Conservation (phyloP, 345 rosid genomes). For the Acer negundo region DNA sequence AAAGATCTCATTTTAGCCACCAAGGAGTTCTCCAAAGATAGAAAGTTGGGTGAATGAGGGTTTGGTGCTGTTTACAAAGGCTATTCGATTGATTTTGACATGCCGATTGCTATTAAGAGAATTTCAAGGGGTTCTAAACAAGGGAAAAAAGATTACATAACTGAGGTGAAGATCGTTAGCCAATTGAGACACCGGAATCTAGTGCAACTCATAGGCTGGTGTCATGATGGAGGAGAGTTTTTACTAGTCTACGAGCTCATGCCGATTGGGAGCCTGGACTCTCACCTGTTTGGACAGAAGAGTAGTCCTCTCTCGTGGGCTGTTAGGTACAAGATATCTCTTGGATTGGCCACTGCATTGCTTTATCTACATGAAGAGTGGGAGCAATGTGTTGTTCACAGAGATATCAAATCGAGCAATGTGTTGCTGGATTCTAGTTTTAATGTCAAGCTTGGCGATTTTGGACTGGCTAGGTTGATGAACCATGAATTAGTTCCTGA, state of each 20-base stretch:
- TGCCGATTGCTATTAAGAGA: slow-evolving; percentile 41
- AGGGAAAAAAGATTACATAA: slow-evolving; percentile 41
- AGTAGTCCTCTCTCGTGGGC: slow-evolving; percentile 28
- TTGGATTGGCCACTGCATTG: slow-evolving; percentile 37
- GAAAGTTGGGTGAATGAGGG: slow-evolving; percentile 48
- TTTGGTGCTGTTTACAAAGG: slow-evolving; percentile 49
- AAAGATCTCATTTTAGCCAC: slow-evolving; percentile 40
- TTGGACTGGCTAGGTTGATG: slow-evolving; percentile 41
- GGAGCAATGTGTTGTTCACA: slow-evolving; percentile 46
- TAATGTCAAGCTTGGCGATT: slow-evolving; percentile 52
- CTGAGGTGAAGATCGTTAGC: slow-evolving; percentile 43
- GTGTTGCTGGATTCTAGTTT: slow-evolving; percentile 38
- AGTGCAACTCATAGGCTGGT: slow-evolving; percentile 48
- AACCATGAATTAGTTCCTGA: slow-evolving; percentile 40
- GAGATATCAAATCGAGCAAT: slow-evolving; percentile 43
- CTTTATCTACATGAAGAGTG: slow-evolving; percentile 48
- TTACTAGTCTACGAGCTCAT: slow-evolving; percentile 40
- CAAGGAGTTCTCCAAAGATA: slow-evolving; percentile 28
- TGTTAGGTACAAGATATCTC: slow-evolving; percentile 29
- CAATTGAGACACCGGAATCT: slow-evolving; percentile 42
- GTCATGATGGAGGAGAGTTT: slow-evolving; percentile 36
- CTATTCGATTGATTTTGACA: slow-evolving; percentile 24
- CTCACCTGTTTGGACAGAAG: slow-evolving; percentile 30
- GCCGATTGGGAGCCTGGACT: slow-evolving; percentile 40
- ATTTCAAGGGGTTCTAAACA: slow-evolving; percentile 36